phyloP scores from a whole-genome alignment of 257 asterid genomes.

The Jaltomata sinuosa region DNA sequence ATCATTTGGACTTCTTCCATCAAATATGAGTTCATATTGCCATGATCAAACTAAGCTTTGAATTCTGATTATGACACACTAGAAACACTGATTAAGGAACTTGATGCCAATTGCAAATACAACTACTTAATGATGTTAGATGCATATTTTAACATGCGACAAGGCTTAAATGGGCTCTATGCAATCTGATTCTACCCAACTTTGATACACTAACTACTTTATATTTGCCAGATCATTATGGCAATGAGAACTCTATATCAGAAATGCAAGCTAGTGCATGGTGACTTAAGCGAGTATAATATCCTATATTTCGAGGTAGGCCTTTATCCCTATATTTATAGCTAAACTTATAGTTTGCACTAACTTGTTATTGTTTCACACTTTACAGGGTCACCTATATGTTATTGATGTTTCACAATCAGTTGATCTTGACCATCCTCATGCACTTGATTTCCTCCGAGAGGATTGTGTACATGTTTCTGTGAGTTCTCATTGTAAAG shows the following conservation, averaged over 20 bases:
- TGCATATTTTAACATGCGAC: background rate
- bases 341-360: background rate
- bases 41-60: background rate
- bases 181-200: background rate
- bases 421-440: conserved; percentile 98
- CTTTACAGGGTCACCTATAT: conserved; percentile 74
- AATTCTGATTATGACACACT: background rate
- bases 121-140: background rate
- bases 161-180: background rate
- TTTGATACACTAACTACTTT: background rate
- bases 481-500: conserved; percentile 27
- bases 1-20: background rate
- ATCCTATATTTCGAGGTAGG: conserved; percentile 78
- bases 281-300: conserved; percentile 93
- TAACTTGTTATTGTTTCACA: background rate
- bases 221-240: conserved; percentile 48
- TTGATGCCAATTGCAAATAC: background rate
- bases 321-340: background rate
- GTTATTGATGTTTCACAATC: conserved; percentile 93
- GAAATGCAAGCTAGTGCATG: conserved; percentile 96
- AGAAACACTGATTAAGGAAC: background rate
- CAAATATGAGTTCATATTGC: background rate
- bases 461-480: conserved; percentile 89
- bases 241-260: conserved; percentile 77
- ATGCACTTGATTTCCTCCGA: conserved; percentile 79